Conservation (phyloP, 164 flowering plant genomes). For the Tetrastigma voinierianum region DNA sequence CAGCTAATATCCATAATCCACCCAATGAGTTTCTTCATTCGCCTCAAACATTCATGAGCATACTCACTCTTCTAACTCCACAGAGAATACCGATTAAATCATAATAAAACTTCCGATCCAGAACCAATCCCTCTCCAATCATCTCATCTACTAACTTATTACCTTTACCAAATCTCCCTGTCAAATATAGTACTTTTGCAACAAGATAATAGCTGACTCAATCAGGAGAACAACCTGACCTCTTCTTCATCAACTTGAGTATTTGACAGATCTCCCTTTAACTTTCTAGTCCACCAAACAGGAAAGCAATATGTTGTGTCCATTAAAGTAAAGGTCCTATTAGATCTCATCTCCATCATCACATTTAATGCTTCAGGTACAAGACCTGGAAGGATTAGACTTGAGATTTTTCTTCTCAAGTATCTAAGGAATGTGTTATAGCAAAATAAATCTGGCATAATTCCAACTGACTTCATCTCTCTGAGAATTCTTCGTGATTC, state of each 20-base stretch:
- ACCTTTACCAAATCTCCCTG: conserved; percentile 70
- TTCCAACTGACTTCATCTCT: conserved; percentile 55
- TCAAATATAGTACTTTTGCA: conserved; percentile 55
- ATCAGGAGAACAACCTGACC: conserved; percentile 54
- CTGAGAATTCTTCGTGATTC: conserved; percentile 54
- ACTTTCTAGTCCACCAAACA: conserved; percentile 65
- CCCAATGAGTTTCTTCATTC: conserved; percentile 56
- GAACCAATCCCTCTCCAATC: conserved; percentile 48
- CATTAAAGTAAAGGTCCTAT: conserved; percentile 45
- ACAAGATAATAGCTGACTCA: conserved; percentile 79
- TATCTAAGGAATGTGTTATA: conserved; percentile 63
- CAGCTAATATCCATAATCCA: conserved; percentile 60
- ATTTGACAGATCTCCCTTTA: conserved; percentile 54
- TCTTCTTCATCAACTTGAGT: conserved; percentile 58
- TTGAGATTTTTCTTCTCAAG: conserved; percentile 56
- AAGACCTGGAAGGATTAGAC: conserved; percentile 69
- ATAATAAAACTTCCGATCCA: conserved; percentile 59
- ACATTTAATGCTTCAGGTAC: conserved; percentile 63
- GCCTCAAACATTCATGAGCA: conserved; percentile 61
- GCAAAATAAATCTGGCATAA: conserved; percentile 46
- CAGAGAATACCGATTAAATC: conserved; percentile 69
- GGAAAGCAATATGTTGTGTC: conserved; percentile 72
- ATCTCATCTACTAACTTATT: conserved; percentile 59
- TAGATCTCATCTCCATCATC: conserved; percentile 70
- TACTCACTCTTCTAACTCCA: conserved; percentile 61